Percentiles rank a stretch among this genome's conserved stretches.
Conservation (phyloP, 78 protist genomes). For the Guillardia theta region DNA sequence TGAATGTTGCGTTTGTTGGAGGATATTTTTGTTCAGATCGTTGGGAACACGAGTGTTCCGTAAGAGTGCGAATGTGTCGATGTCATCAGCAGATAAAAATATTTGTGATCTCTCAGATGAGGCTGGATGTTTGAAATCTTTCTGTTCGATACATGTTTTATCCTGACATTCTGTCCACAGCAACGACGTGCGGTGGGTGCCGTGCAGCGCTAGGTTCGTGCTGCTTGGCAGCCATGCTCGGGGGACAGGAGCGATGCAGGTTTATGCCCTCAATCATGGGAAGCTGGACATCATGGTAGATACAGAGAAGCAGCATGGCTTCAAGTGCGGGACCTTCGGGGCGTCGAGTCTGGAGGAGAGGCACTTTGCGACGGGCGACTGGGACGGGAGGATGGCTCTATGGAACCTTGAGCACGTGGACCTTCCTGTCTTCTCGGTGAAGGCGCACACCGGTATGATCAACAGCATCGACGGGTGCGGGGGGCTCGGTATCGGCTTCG, state of each 20-base stretch:
- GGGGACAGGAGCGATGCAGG: constrained; percentile 61
- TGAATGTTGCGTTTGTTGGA: no score
- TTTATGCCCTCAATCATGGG: constrained; percentile 53
- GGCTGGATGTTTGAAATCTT: no score
- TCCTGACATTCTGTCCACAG: not conserved
- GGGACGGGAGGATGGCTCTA: constrained; percentile 53
- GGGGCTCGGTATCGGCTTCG: constrained; percentile 47
- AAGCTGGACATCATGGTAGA: not conserved
- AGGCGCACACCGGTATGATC: constrained; percentile 59
- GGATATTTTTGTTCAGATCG: no score
- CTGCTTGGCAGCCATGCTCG: constrained; percentile 55
- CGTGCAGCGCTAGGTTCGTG: constrained; percentile 61
- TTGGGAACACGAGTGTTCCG: no score
- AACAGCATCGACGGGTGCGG: constrained; percentile 74
- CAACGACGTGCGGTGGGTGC: constrained; percentile 60
- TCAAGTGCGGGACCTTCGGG: constrained; percentile 77
- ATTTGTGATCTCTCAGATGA: no score
- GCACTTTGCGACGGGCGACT: constrained; percentile 70
- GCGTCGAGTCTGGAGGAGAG: constrained; percentile 48
- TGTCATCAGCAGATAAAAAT: no score
- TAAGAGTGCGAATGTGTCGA: no score
- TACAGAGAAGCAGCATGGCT: constrained; percentile 26
- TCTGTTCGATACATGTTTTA: no score
- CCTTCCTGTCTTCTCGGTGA: not conserved
- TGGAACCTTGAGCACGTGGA: constrained; percentile 50